A percentile compares a stretch with the other conserved stretches of the same genome.
Conservation (phyloP, 2,329 filamentous ascomycete species). For the Exophiala phaeomuriformis region DNA sequence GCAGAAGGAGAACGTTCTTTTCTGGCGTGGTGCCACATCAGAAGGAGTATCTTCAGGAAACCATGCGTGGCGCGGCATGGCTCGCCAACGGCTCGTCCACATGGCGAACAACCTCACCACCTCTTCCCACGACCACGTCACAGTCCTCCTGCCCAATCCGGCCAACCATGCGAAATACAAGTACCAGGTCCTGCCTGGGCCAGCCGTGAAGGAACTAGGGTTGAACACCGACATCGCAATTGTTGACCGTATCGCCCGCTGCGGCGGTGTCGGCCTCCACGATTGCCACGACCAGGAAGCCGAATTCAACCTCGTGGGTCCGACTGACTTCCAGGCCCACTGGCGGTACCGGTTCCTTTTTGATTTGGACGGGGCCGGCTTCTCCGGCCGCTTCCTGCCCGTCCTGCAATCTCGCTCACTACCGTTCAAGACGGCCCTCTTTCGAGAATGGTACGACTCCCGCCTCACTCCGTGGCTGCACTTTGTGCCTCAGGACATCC, state of each 20-base stretch:
- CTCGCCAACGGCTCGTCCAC: constrained; percentile 64
- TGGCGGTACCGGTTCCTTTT: constrained; percentile 64
- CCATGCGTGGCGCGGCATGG: constrained; percentile 60
- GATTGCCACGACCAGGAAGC: constrained; percentile 48
- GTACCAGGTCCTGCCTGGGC: constrained; percentile 49
- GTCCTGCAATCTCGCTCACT: constrained; percentile 60
- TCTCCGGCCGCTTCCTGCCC: constrained; percentile 58
- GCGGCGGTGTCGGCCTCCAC: constrained; percentile 36
- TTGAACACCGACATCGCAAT: constrained; percentile 56
- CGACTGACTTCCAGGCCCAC: constrained; percentile 49
- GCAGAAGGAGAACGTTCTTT: constrained; percentile 58
- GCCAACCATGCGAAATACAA: constrained; percentile 40
- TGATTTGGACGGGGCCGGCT: constrained; percentile 61
- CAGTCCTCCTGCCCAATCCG: constrained; percentile 49
- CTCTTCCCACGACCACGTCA: constrained; percentile 34
- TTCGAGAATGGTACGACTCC: constrained; percentile 72
- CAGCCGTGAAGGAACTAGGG: constrained; percentile 37
- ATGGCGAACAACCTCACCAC: constrained; percentile 54
- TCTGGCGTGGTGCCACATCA: constrained; percentile 67
- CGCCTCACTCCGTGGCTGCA: constrained; percentile 70
- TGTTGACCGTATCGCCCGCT: constrained; percentile 51
- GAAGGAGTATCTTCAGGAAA: constrained; percentile 43
- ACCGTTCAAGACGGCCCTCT: constrained; percentile 63
- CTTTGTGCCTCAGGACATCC: constrained; percentile 68
- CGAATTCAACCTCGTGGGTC: constrained; percentile 46